phyloP scores from a whole-genome alignment of 208 protist species.

The Trypanosoma congolense region DNA sequence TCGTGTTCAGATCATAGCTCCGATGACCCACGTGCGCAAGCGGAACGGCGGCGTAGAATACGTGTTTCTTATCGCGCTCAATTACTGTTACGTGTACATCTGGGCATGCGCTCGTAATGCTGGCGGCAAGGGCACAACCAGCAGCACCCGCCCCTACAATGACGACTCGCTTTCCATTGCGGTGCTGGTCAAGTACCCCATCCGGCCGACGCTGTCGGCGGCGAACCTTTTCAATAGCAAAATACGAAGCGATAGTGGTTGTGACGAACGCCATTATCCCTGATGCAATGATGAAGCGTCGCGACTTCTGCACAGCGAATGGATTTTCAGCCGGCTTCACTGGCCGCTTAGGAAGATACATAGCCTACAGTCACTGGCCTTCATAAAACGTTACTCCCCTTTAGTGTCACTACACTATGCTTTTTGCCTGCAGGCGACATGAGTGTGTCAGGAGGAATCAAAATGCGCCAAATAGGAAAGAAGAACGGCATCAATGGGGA shows the following conservation, averaged over 20 bases:
- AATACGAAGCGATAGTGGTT: conserved; percentile 22
- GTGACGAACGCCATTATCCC: conserved; percentile 27
- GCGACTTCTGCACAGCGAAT: conserved; percentile 50
- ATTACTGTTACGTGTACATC: conserved; percentile 74
- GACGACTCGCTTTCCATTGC: conserved; percentile 47
- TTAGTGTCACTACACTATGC: too few species aligned
- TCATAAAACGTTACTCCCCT: conserved; percentile 4
- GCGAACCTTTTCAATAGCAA: conserved; percentile 43
- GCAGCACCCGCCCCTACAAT: conserved; percentile 72
- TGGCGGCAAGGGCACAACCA: conserved; percentile 53
- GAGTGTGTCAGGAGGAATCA: too few species aligned
- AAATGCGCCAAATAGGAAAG: too few species aligned
- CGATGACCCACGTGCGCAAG: conserved; percentile 80
- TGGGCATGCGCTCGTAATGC: conserved; percentile 41
- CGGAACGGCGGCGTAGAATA: conserved; percentile 53
- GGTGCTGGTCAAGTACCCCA: conserved; percentile 24
- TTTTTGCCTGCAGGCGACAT: too few species aligned
- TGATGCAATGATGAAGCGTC: conserved; percentile 36
- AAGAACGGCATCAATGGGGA: too few species aligned
- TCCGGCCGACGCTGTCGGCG: conserved; percentile 29
- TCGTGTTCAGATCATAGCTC: conserved; percentile 84
- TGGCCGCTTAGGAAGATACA: conserved; percentile 65
- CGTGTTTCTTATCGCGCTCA: conserved; percentile 58
- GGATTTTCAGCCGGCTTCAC: conserved; percentile 34
- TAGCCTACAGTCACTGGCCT: neutral